Evolutionary conservation across 176 grass and related monocot species (phyloP), one percentile per base, ranked within the genome.

Genomic region (Areca catechu): DNA sequence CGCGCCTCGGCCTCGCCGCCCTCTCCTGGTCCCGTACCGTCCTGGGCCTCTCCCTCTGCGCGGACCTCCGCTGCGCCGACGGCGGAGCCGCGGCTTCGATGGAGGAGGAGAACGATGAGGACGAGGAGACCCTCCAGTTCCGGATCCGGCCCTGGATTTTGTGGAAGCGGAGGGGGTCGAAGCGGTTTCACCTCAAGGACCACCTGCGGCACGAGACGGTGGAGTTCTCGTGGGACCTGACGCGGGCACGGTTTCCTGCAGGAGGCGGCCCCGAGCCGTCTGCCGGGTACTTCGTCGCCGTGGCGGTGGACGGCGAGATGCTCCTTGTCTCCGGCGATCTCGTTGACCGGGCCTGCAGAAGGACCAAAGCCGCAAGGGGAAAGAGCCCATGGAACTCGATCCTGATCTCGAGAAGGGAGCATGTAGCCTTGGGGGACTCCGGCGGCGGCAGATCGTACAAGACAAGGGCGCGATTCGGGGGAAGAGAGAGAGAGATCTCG

Each of bases 1-100:
- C 89, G 25, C 78, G 69, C 50, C 72, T 85, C 62, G 89, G 84
- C 9, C 75, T 81, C 34, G 78, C 78, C 14, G 85, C 76, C 24
- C 78, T 95, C 22, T 79, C 81, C 20, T 95, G 89, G 89, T 80
- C 85, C 24, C 81, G 85, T 48, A 56, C 78, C 60, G 57, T 80
- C 47, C 53, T 95, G 24, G 89, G 89, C 64, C 67, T 89, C 63
- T 76, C 81, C 5, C 85, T 89, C 59, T 85, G 80, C 66, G 62
- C 70, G 57, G 81, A 80, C 6, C 73, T 88, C 71, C 80, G 80
- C 52, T 74, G 87, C 47, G 77, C 74, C 47, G 23, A 48, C 0
- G 49, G 64, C 19, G 67, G 34, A 43, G 34, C 34, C 10, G 34
- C 34, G 34, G 34, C 34, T 9, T 7, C 34, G 34, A 43, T 2